Conservation (phyloP, 257 asterid species). For the Lycium ferocissimum region DNA sequence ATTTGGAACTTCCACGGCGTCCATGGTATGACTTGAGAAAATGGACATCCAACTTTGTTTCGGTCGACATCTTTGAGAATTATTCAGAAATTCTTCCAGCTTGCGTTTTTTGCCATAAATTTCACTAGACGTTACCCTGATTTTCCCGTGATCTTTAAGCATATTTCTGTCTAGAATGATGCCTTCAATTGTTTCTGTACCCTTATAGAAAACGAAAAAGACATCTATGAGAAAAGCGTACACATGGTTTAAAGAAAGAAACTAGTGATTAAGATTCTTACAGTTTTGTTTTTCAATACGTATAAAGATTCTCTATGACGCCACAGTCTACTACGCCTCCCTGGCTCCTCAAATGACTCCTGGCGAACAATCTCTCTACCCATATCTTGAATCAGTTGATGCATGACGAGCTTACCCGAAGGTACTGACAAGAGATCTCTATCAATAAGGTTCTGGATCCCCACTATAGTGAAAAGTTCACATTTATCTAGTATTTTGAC, state of each 20-base stretch:
- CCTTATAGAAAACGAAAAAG: slow-evolving; percentile 26
- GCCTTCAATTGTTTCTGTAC: slow-evolving; percentile 32
- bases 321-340: slow-evolving; percentile 35
- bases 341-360: slow-evolving; percentile 27
- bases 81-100: background rate
- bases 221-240: background rate
- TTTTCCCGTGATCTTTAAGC: background rate
- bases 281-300: slow-evolving; percentile 24
- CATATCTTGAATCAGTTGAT: slow-evolving; percentile 29
- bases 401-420: background rate
- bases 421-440: slow-evolving; percentile 11
- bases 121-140: background rate
- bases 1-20: slow-evolving; percentile 12
- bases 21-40: slow-evolving; percentile 14
- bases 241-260: background rate
- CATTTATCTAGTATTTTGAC: slow-evolving; percentile 28
- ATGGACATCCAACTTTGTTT: background rate
- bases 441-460: slow-evolving; percentile 23
- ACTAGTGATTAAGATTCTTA: background rate
- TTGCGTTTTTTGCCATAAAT: background rate
- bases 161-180: slow-evolving; percentile 27
- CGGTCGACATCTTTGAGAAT: background rate
- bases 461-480: slow-evolving; percentile 22
- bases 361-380: slow-evolving; percentile 34
- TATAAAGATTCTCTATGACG: slow-evolving; percentile 1